Conservation (phyloP, 2,329 filamentous ascomycete genomes). For the Ophiostoma ulmi region DNA sequence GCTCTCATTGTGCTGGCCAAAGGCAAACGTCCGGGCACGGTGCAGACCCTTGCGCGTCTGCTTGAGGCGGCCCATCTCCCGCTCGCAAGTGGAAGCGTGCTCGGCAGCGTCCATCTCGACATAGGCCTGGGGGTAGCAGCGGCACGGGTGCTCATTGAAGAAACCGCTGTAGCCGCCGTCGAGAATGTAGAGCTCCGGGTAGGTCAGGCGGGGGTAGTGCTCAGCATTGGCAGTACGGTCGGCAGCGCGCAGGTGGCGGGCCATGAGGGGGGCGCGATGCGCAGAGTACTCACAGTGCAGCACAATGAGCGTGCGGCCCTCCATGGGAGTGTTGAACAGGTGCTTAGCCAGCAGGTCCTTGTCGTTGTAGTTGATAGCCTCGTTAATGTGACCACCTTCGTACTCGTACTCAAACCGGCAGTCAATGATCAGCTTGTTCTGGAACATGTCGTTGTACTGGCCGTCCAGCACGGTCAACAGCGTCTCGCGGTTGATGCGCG, state of each 20-base stretch:
- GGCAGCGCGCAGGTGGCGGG: slow-evolving; percentile 82
- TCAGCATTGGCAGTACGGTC: slow-evolving; percentile 83
- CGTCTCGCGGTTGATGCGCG: slow-evolving; percentile 76
- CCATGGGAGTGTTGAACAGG: slow-evolving; percentile 65
- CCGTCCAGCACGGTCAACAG: slow-evolving; percentile 84
- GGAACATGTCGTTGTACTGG: slow-evolving; percentile 68
- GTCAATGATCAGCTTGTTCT: slow-evolving; percentile 83
- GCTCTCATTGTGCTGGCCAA: slow-evolving; percentile 61
- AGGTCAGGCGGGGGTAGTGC: slow-evolving; percentile 82
- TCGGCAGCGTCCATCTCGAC: slow-evolving; percentile 93
- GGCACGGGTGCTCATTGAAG: slow-evolving; percentile 68
- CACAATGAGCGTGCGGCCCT: slow-evolving; percentile 72
- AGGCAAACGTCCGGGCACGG: slow-evolving; percentile 90
- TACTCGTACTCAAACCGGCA: slow-evolving; percentile 99
- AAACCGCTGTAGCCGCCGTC: slow-evolving; percentile 95
- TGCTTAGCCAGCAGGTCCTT: slow-evolving; percentile 79
- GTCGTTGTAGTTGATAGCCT: slow-evolving; percentile 93
- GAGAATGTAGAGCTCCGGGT: slow-evolving; percentile 94
- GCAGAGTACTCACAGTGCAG: slow-evolving; percentile 99
- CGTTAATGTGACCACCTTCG: slow-evolving; percentile 89
- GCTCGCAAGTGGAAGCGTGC: slow-evolving; percentile 88
- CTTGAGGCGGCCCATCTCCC: slow-evolving; percentile 88
- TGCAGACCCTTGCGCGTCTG: slow-evolving; percentile 75
- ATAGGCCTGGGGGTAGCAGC: slow-evolving; percentile 92
- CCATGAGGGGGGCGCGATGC: slow-evolving; percentile 93